Base-by-base conservation (phyloP, 805 yeast species). In the Blastobotrys americana region DNA sequence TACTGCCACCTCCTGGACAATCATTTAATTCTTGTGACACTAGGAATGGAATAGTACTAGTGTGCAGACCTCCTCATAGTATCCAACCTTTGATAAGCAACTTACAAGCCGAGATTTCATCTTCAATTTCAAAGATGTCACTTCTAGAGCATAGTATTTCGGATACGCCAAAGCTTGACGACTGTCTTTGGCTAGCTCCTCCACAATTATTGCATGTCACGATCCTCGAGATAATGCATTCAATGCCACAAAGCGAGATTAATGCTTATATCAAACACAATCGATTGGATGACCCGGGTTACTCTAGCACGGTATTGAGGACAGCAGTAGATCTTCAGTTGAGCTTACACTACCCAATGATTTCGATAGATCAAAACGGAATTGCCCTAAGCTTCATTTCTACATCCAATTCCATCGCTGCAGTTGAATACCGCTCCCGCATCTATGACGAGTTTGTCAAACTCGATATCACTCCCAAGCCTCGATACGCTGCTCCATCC, bases 401-500 rank as follows among this genome's bases (percentile, higher is more conserved):
- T 13, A 18, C 13, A 19, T 15, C 27, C 21, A 23, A n/a, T 13
- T 4, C 41, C 16, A 15, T 20, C 22, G 40, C 17, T 19, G 35
- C 20, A n/a, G n/a, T n/a, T n/a, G n/a, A n/a, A n/a, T n/a, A n/a
- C n/a, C n/a, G n/a, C n/a, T n/a, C n/a, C n/a, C n/a, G n/a, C n/a
- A n/a, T n/a, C n/a, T n/a, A n/a, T n/a, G n/a, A n/a, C n/a, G n/a
- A n/a, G n/a, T n/a, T n/a, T n/a, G n/a, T n/a, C n/a, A n/a, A n/a
- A n/a, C n/a, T n/a, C n/a, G n/a, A n/a, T n/a, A n/a, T n/a, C n/a
- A n/a, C n/a, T 21, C 8, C 41, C 3, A 17, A 42, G 23, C 34
- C 41, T 8, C 28, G 58, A 8, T 55, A 55, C 33, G 47, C 41
- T 10, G 44, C 43, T 8, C 58, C 58, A 1, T 45, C 51, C 10